Base-by-base conservation (phyloP, 2,329 filamentous ascomycete genomes). In the Fusarium verticillioides region DNA sequence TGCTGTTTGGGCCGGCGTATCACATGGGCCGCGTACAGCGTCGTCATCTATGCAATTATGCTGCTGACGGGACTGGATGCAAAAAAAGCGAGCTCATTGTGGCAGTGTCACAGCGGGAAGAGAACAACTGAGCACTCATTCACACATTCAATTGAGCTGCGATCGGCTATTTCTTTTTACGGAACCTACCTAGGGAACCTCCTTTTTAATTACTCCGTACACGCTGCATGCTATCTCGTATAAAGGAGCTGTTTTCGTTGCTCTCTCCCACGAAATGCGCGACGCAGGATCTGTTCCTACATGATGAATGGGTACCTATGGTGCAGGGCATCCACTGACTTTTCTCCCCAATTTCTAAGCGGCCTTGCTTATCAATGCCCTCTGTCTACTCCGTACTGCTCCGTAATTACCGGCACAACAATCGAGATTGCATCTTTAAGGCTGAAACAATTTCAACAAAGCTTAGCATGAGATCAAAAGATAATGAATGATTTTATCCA, bases 1-100 rank as follows among this genome's bases (percentile, higher is more conserved):
- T 67, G 63, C 39, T 59, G 36, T 36, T 30, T 50, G 47, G 34
- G 58, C 59, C 40, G 34, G 42, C 34, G 42, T 58, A 74, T 68
- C 58, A 54, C 56, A 56, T 13, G 60, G 70, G 71, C 71, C 71
- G 52, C 67, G 71, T 74, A 50, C 34, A 69, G 47, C 68, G 60
- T 74, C 72, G 72, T 74, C 72, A 74, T 74, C 49, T 66, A 64
- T 53, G 52, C 60, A 65, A 63, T 69, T 56, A 57, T 61, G 34
- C 60, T 64, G 42, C 44, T 66, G 44, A 43, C 23, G 26, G 18
- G 49, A 43, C 23, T 42, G 23, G 40, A 56, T 59, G 10, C 40
- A 40, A 26, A 46, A 39, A 12, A 47, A 40, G 11, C 28, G 34
- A 34, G 26, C 49, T 56, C 52, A 26, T 39, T 59, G 60, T 39